Evolutionary conservation across 106 monocot genomes (phyloP).

Genomic region (Dactylorhiza incarnata): DNA sequence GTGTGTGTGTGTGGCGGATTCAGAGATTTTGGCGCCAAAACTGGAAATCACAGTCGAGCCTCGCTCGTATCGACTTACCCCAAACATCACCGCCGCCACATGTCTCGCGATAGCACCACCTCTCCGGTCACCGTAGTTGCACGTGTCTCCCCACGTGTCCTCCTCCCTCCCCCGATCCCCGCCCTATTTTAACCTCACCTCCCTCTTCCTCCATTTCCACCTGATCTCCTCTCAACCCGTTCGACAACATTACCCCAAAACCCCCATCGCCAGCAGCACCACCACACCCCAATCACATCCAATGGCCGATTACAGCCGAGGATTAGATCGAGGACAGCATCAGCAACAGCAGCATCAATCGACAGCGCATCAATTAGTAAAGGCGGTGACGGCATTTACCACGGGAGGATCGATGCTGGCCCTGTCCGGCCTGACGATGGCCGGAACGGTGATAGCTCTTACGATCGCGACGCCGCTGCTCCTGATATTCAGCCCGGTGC

Average conservation of each 20-base stretch:
- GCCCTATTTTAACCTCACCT: slow-evolving; percentile 11
- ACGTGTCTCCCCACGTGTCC: slow-evolving; percentile 28
- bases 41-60: background rate
- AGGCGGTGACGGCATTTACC: slow-evolving; percentile 36
- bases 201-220: background rate
- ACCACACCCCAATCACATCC: background rate
- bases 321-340: slow-evolving; percentile 4
- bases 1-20: no score
- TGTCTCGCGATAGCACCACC: background rate
- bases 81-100: slow-evolving; percentile 5
- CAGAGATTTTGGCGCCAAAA: no score
- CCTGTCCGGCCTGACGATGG: slow-evolving; percentile 60
- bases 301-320: slow-evolving; percentile 30
- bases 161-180: background rate
- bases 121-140: slow-evolving; percentile 10
- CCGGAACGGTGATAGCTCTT: slow-evolving; percentile 55
- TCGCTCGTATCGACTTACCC: slow-evolving; percentile 2
- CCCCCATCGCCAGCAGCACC: no score
- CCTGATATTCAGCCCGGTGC: slow-evolving; percentile 77
- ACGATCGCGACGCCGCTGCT: slow-evolving; percentile 56
- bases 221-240: background rate
- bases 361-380: slow-evolving; percentile 17
- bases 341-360: slow-evolving; percentile 9
- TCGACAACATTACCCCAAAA: background rate
- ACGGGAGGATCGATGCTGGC: slow-evolving; percentile 54